Evolutionary conservation across 345 rosid species (phyloP).

Genomic region (Rhizophora mangle): DNA sequence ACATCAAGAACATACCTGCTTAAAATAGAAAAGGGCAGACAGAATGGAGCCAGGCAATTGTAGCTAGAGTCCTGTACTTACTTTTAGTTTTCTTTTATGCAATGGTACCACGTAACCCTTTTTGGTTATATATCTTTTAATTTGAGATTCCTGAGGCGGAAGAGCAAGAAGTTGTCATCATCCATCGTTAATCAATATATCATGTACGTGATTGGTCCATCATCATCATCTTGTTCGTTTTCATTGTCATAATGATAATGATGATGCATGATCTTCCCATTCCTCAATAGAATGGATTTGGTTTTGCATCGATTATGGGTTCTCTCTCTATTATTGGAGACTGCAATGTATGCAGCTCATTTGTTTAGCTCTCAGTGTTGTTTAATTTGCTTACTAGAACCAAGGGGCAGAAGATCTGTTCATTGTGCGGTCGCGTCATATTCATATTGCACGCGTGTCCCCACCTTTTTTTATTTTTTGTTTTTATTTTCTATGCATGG

Average conservation of each 20-base stretch:
- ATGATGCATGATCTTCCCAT: conserved; percentile 18
- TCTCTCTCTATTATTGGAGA: background rate
- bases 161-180: background rate
- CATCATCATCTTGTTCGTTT: background rate
- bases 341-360: background rate
- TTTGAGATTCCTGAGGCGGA: background rate
- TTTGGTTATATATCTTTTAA: conserved; percentile 5
- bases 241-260: background rate
- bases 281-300: background rate
- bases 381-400: no score
- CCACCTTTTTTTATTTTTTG: background rate
- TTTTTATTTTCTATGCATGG: background rate
- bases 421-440: background rate
- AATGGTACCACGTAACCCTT: background rate
- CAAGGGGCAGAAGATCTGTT: no score
- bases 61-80: background rate
- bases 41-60: conserved; percentile 67
- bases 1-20: conserved; percentile 20
- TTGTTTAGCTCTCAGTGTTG: background rate
- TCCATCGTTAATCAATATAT: no score
- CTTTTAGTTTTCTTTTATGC: conserved; percentile 2
- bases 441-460: background rate
- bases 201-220: no score
- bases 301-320: background rate
- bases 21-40: conserved; percentile 48